These are phyloP conservation scores for Fusarium cyanostomum DNA, from an alignment of 2,329 filamentous ascomycete genomes.

Conservation along the genomic window DNA sequence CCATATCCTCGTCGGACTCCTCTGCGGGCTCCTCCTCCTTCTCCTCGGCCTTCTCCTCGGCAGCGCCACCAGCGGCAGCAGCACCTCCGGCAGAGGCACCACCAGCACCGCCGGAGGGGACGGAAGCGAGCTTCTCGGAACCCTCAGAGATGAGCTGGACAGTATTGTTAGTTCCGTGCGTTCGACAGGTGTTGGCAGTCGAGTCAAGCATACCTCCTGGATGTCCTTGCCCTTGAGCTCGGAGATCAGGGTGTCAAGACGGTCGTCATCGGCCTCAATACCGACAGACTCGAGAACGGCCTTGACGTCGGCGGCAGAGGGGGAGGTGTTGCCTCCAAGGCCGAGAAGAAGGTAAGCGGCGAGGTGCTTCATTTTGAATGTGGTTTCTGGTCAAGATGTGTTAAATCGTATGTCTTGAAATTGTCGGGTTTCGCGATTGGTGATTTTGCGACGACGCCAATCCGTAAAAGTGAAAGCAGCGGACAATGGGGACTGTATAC, in stretches of 20 bases:
- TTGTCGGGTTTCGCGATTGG: background rate
- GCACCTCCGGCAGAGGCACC: constrained; percentile 73
- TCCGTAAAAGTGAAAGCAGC: background rate
- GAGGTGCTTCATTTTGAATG: constrained; percentile 97
- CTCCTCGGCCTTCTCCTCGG: constrained; percentile 79
- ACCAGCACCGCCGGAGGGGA: constrained; percentile 89
- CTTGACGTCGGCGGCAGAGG: constrained; percentile 88
- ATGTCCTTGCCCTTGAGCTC: constrained; percentile 95
- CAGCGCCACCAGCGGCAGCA: constrained; percentile 74
- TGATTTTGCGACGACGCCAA: constrained; percentile 11
- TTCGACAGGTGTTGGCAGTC: background rate
- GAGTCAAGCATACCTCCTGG: constrained; percentile 77
- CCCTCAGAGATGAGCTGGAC: constrained; percentile 88
- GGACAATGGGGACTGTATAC: constrained; percentile 38
- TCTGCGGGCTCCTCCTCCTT: constrained; percentile 73
- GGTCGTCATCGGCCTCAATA: constrained; percentile 90
- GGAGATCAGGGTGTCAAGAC: constrained; percentile 84
- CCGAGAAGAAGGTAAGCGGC: constrained; percentile 97
- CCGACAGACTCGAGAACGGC: constrained; percentile 90
- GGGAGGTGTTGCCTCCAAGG: constrained; percentile 91
- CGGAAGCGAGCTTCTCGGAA: constrained; percentile 93
- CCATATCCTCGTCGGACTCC: constrained; percentile 79
- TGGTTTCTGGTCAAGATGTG: constrained; percentile 46
- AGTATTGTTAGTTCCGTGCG: constrained; percentile 29
- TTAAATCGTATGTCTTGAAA: constrained; percentile 33